Base-by-base conservation (phyloP, 257 asterid species). In the Cynanchum wilfordii region DNA sequence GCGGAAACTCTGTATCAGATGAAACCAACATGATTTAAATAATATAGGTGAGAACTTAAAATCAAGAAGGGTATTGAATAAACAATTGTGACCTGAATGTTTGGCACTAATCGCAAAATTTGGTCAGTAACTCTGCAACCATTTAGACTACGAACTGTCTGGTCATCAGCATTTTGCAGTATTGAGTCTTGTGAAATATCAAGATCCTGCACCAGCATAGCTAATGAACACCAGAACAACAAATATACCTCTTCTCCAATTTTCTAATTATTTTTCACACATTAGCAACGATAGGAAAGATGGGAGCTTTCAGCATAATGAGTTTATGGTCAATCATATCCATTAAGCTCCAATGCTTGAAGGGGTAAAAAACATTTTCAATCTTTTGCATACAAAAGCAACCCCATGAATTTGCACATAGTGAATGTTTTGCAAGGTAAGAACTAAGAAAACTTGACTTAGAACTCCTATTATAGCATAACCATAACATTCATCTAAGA, bases 61-160 rank as follows among this genome's bases (percentile, higher is more conserved):
- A 24, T 19, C 29, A 20, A 51, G 10, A 16, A n/a, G 12, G 16
- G 10, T 45, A 27, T 54, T 6, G 40, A 78, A 25, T 17, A 64
- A 47, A 70, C 10, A 29, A 19, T 33, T 15, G 29, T 30, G 59
- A 90, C 96, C 91, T 91, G 90, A 77, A 92, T 88, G 83, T 91
- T 91, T 75, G 97, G 97, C 74, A 91, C 97, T 75, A 89, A 78
- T 29, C 91, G 87, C 76, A 88, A 79, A 72, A 91, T 86, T 69
- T 88, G 90, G 77, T 91, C 97, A 7, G 96, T 91, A 68, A 86
- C 93, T 83, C 96, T 84, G 84, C 97, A 91, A 59, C 97, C 97
- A 79, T 91, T 91, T 52, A 91, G 93, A 84, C 97, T 89, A 52
- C 93, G 96, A 78, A 88, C 95, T 25, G 97, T 88, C 84, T 88